These are phyloP conservation scores for Dactylellina drechsleri DNA, from an alignment of 2,329 filamentous ascomycete genomes.

Conservation along the genomic window DNA sequence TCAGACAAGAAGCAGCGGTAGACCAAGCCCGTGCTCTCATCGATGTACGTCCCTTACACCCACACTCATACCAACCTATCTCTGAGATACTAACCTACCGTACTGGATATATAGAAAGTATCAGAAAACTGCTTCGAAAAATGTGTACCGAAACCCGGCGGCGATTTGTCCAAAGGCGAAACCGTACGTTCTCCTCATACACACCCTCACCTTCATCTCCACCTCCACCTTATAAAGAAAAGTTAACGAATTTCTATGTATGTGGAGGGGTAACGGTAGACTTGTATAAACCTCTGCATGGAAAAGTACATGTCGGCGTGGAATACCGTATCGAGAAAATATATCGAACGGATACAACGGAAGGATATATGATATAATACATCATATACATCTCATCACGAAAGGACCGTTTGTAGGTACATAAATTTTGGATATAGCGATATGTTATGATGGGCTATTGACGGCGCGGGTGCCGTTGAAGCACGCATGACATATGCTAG, in stretches of 20 bases:
- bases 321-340: constrained; percentile 77
- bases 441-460: too few relatives aligned
- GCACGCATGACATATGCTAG: too few relatives aligned
- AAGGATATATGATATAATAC: constrained; percentile 58
- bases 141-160: constrained; percentile 76
- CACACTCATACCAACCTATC: neutral
- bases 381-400: neutral
- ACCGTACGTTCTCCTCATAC: constrained; percentile 56
- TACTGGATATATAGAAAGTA: constrained; percentile 70
- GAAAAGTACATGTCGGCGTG: constrained; percentile 85
- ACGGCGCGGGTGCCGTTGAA: too few relatives aligned
- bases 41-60: constrained; percentile 21
- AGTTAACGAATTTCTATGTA: neutral
- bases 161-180: constrained; percentile 74
- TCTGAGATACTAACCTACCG: neutral
- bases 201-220: neutral
- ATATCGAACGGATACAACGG: constrained; percentile 72
- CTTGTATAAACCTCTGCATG: constrained; percentile 80
- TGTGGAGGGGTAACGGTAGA: constrained; percentile 59
- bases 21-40: constrained; percentile 51
- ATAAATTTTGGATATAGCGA: neutral
- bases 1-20: constrained; percentile 46
- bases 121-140: constrained; percentile 83
- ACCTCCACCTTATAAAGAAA: neutral
- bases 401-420: neutral